Percentiles rank a stretch among this genome's conserved stretches.
phyloP scores from a whole-genome alignment of 2,329 filamentous ascomycete species.

The Fonsecaea erecta region DNA sequence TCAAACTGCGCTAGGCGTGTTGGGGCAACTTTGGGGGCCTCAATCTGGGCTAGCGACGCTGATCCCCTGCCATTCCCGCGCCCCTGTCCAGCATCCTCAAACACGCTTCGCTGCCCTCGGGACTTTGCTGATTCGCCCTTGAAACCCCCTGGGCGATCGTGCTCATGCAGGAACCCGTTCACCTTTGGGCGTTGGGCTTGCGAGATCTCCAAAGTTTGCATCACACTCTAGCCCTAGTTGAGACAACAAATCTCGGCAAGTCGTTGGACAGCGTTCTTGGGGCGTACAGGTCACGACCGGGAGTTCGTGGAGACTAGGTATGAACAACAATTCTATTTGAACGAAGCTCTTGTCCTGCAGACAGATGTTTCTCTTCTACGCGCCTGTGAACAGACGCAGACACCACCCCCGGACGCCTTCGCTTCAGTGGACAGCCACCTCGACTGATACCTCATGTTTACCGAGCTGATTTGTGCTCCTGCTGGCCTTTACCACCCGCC shows the following conservation, averaged over 20 bases:
- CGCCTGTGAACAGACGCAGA: conserved; percentile 1
- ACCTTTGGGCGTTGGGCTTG: not conserved
- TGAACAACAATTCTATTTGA: conserved; percentile 4
- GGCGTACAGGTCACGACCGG: conserved; percentile 1
- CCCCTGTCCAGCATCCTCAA: conserved; percentile 15
- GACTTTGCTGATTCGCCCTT: conserved; percentile 9
- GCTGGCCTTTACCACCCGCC: conserved; percentile 22
- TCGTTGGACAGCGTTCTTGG: not conserved
- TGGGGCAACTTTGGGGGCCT: no score
- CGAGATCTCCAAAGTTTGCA: not conserved
- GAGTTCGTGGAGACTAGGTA: not conserved
- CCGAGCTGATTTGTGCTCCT: not conserved
- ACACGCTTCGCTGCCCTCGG: conserved; percentile 10
- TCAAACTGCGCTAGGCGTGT: conserved; percentile 23
- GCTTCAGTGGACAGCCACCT: not conserved
- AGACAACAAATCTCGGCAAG: not conserved
- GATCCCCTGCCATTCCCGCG: not conserved
- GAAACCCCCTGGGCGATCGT: conserved; percentile 5
- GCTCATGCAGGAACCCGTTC: conserved; percentile 30
- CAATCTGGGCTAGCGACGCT: not conserved
- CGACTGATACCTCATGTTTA: not conserved
- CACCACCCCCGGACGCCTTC: not conserved
- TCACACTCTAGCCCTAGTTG: not conserved
- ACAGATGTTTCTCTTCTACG: conserved; percentile 11
- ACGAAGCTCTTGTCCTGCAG: not conserved